A percentile compares a stretch with the other conserved stretches of the same genome.
These are phyloP conservation scores for Pyrenophora teres DNA, from an alignment of 2,329 filamentous ascomycete genomes.

Conservation along the genomic window DNA sequence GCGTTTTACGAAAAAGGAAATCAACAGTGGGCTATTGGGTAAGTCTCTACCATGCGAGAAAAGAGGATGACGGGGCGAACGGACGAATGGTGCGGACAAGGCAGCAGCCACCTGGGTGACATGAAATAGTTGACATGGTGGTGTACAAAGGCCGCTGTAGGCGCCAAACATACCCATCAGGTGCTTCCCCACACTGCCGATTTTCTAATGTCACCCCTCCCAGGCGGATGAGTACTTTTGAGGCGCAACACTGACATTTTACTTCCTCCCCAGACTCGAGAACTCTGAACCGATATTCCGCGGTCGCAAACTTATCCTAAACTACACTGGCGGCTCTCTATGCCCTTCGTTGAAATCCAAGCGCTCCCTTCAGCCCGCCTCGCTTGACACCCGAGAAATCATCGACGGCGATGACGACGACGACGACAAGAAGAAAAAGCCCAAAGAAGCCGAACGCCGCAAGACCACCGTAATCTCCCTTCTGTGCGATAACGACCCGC, in stretches of 20 bases:
- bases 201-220: background rate
- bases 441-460: slow-evolving; percentile 63
- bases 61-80: no score
- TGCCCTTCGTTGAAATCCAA: slow-evolving; percentile 46
- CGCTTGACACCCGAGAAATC: slow-evolving; percentile 39
- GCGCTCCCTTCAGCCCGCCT: slow-evolving; percentile 30
- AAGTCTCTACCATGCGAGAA: slow-evolving; percentile 38
- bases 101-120: no score
- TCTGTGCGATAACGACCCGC: slow-evolving; percentile 84
- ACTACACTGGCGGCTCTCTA: slow-evolving; percentile 57
- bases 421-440: slow-evolving; percentile 39
- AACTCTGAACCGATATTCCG: slow-evolving; percentile 60
- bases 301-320: slow-evolving; percentile 66
- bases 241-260: slow-evolving; percentile 20
- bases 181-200: no score
- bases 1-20: slow-evolving; percentile 73
- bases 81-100: no score
- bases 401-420: slow-evolving; percentile 50
- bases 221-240: slow-evolving; percentile 4
- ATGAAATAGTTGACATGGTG: no score
- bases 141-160: no score
- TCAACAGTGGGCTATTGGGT: slow-evolving; percentile 76
- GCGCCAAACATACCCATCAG: no score
- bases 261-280: slow-evolving; percentile 54
- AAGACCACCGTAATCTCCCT: slow-evolving; percentile 90